phyloP scores from a whole-genome alignment of 2,329 filamentous ascomycete genomes.

The Sphaerulina vaccinii region DNA sequence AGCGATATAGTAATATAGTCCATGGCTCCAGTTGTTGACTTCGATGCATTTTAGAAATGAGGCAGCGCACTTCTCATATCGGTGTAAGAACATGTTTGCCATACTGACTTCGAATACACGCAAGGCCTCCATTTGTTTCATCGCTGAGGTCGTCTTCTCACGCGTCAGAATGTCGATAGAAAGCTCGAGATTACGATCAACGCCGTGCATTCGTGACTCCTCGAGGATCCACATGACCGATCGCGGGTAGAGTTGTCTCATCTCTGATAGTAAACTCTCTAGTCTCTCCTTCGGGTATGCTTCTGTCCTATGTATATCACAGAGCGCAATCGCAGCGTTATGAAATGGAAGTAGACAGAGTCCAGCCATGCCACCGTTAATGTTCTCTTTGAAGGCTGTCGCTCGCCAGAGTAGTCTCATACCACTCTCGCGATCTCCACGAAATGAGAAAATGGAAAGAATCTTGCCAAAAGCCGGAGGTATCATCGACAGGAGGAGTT shows the following conservation, averaged over 20 bases:
- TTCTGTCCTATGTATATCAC: slow-evolving; percentile 76
- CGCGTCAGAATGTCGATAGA: slow-evolving; percentile 60
- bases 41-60: slow-evolving; percentile 70
- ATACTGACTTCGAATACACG: slow-evolving; percentile 82
- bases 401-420: slow-evolving; percentile 88
- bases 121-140: slow-evolving; percentile 85
- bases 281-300: slow-evolving; percentile 69
- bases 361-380: slow-evolving; percentile 88
- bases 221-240: slow-evolving; percentile 85
- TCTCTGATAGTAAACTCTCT: slow-evolving; percentile 64
- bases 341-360: slow-evolving; percentile 82
- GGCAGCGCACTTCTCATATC: slow-evolving; percentile 70
- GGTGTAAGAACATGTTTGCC: slow-evolving; percentile 73
- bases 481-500: slow-evolving; percentile 86
- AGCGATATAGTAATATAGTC: slow-evolving; percentile 85
- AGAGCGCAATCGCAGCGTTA: slow-evolving; percentile 79
- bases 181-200: slow-evolving; percentile 63
- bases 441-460: slow-evolving; percentile 85
- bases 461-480: slow-evolving; percentile 87
- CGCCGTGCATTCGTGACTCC: slow-evolving; percentile 73
- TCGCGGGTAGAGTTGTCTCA: slow-evolving; percentile 76
- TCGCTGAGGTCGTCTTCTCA: slow-evolving; percentile 53
- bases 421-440: slow-evolving; percentile 79
- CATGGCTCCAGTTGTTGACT: slow-evolving; percentile 87
- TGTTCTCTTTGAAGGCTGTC: slow-evolving; percentile 72